A percentile compares a stretch with the other conserved stretches of the same genome.
These are phyloP conservation scores for Botryosphaeria dothidea DNA, from an alignment of 2,329 filamentous ascomycete genomes.

Conservation along the genomic window DNA sequence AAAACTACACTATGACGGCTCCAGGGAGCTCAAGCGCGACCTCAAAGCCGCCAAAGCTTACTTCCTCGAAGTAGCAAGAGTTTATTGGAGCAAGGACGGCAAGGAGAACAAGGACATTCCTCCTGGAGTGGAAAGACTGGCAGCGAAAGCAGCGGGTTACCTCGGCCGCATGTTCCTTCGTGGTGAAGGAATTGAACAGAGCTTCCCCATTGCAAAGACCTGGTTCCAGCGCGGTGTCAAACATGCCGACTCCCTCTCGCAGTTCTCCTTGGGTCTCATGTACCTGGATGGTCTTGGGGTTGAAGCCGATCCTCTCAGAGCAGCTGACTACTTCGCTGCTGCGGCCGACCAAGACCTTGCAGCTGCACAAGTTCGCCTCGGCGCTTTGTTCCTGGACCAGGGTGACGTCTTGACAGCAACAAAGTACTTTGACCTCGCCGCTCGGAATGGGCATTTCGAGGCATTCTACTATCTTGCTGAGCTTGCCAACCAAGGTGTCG, in stretches of 20 bases:
- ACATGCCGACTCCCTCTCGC: constrained; percentile 78
- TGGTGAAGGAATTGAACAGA: constrained; percentile 80
- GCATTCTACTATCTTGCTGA: constrained; percentile 92
- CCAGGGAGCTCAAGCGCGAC: constrained; percentile 72
- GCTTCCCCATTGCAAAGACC: constrained; percentile 70
- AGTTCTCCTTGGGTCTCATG: constrained; percentile 83
- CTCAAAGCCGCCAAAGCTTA: constrained; percentile 74
- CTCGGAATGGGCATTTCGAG: constrained; percentile 80
- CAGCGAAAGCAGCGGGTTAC: constrained; percentile 81
- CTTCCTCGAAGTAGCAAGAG: constrained; percentile 75
- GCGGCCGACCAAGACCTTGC: constrained; percentile 81
- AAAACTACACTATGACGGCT: constrained; percentile 85
- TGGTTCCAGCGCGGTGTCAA: constrained; percentile 83
- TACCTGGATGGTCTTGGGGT: constrained; percentile 77
- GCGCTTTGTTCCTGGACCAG: constrained; percentile 82
- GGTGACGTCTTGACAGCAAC: constrained; percentile 79
- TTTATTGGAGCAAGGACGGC: constrained; percentile 82
- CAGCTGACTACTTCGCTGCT: constrained; percentile 73
- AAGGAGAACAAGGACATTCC: constrained; percentile 70
- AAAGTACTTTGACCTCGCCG: constrained; percentile 85
- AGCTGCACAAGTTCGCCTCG: constrained; percentile 79
- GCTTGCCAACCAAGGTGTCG: constrained; percentile 77
- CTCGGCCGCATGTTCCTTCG: constrained; percentile 87
- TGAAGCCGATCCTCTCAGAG: constrained; percentile 67
- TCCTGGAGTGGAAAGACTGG: constrained; percentile 72